Conservation (phyloP, 2,329 filamentous ascomycete species). For the Didymella sp. region DNA sequence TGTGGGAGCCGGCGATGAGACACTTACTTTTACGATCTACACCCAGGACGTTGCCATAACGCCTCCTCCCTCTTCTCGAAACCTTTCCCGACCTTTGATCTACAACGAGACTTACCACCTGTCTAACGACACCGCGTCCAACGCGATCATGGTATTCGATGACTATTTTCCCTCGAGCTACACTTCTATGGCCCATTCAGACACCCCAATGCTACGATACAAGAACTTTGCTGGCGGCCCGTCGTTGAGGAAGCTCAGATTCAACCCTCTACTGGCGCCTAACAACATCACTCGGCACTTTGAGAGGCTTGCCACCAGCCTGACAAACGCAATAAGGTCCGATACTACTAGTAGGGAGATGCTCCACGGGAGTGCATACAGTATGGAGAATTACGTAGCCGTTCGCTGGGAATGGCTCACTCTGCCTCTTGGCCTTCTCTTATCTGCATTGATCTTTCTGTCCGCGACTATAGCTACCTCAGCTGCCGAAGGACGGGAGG, state of each 20-base stretch:
- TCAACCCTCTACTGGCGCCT: slow-evolving; percentile 27
- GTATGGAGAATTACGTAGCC: slow-evolving; percentile 21
- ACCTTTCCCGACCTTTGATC: no score
- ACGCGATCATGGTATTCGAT: slow-evolving; percentile 22
- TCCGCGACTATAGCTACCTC: slow-evolving; percentile 33
- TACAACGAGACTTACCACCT: background rate
- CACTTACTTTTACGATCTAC: no score
- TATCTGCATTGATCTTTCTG: slow-evolving; percentile 34
- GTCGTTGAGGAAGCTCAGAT: slow-evolving; percentile 1
- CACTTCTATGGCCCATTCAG: slow-evolving; percentile 6
- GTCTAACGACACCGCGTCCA: background rate
- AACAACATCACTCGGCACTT: slow-evolving; percentile 34
- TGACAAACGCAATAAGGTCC: slow-evolving; percentile 34
- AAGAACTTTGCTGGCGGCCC: background rate
- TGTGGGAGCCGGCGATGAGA: no score
- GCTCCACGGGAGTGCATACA: slow-evolving; percentile 21
- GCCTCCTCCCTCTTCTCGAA: no score
- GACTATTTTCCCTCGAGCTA: slow-evolving; percentile 30
- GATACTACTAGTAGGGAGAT: background rate
- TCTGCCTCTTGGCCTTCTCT: slow-evolving; percentile 32
- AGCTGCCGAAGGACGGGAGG: slow-evolving; percentile 12
- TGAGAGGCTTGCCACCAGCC: slow-evolving; percentile 24
- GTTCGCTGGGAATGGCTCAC: slow-evolving; percentile 39
- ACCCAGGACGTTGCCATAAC: background rate
- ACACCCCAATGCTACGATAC: slow-evolving; percentile 2